Evolutionary conservation across 345 rosid species (phyloP), one percentile per base, ranked within the genome.

Genomic region (Syzygium jambos): DNA sequence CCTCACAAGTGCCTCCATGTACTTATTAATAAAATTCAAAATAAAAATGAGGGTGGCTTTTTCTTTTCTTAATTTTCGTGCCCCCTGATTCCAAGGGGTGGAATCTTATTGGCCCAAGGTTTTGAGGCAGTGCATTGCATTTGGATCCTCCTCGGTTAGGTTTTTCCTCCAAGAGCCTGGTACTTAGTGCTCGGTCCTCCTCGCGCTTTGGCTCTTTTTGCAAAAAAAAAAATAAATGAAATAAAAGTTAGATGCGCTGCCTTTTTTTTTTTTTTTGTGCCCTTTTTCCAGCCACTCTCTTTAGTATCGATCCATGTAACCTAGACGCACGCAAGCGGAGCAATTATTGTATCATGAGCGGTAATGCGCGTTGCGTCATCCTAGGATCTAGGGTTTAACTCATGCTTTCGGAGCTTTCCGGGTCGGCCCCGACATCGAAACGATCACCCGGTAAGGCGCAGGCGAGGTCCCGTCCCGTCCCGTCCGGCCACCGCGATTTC

Each of bases 61-160:
- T 65, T 0, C 0, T 5, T 12, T 0, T 5, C 5, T 3, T 59
- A 0, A 15, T 56, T 55, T 22, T 23, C 5, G 7, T 25, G 7
- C 22, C 78, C 78, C 78, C 46, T 19, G 46, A 68, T 68, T 68
- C 78, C 78, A 17, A 68, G 78, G 25, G 78, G 34, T 11, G 80
- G 46, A 68, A 68, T 16, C 49, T 38, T 5, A 41, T 17, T 68
- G 80, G 80, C 80, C 80, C 25, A 2, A 73, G 80, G 49, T 73
- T 19, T 73, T 19, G 80, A 73, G 25, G 4, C 19, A 38, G 49
- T 38, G 49, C 80, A 41, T 17, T 73, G 49, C 49, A 73, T 11
- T 41, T 73, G 49, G 73, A 73, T 73, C 10, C 10, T 73, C 80
- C 25, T 41, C 13, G 13, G 46, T 6, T 43, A 34, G 49, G 10